A percentile compares a stretch with the other conserved stretches of the same genome.
These are phyloP conservation scores for Sutorius eximius DNA, from an alignment of 1,284 basidiomycete genomes.

Conservation along the genomic window DNA sequence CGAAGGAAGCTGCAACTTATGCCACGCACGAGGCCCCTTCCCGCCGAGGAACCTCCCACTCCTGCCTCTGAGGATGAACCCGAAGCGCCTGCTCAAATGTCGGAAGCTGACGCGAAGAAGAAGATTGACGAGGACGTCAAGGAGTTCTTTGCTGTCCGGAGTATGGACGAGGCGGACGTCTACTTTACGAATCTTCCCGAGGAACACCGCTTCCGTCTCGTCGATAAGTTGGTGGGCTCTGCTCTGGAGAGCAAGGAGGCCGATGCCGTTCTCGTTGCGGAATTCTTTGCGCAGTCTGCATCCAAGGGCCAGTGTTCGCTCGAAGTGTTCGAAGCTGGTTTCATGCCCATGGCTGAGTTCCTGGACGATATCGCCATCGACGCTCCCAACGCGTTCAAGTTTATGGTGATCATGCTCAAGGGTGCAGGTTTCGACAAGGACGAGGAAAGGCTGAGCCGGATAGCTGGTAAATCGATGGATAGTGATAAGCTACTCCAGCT, in stretches of 20 bases:
- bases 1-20: conserved; percentile 70
- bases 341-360: conserved; percentile 66
- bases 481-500: conserved; percentile 58
- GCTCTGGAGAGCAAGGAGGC: conserved; percentile 82
- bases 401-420: conserved; percentile 74
- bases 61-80: conserved; percentile 56
- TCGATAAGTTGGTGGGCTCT: conserved; percentile 71
- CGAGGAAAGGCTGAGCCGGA: conserved; percentile 52
- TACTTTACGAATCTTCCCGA: conserved; percentile 75
- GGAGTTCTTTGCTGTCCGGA: conserved; percentile 75
- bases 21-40: conserved; percentile 46
- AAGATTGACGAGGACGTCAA: conserved; percentile 82
- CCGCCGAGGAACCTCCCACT: conserved; percentile 45
- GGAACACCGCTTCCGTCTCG: conserved; percentile 62
- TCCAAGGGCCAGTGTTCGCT: conserved; percentile 54
- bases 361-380: conserved; percentile 89
- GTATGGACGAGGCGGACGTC: conserved; percentile 82
- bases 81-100: conserved; percentile 53
- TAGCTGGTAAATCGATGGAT: conserved; percentile 61
- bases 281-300: conserved; percentile 60
- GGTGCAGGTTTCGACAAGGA: conserved; percentile 62
- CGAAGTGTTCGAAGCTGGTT: conserved; percentile 66
- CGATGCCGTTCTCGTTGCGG: conserved; percentile 78
- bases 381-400: conserved; percentile 80
- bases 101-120: conserved; percentile 69